Base-by-base conservation (phyloP, 805 yeast species). In the Saccharomyces kudriavzevii region DNA sequence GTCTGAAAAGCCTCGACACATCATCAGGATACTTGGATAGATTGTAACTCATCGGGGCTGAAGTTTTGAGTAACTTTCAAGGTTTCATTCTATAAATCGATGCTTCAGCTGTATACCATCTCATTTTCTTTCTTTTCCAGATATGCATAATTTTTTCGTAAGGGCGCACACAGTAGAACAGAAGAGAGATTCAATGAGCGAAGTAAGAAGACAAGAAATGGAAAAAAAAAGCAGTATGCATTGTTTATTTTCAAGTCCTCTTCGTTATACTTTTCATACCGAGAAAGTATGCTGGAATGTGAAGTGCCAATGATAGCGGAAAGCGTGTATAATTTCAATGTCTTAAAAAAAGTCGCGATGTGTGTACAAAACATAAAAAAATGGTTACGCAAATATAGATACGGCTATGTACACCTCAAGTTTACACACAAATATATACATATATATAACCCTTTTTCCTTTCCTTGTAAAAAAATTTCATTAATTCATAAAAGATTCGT, bases 1-100 rank as follows among this genome's bases (percentile, higher is more conserved):
- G 84, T 70, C 61, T 73, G 62, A 63, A 80, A 5, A 79, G 67
- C 47, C 64, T 65, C 30, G 69, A 57, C 11, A 75, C 71, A 53
- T 77, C 79, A 4, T 77, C 56, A 26, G 74, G 68, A 53, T 65
- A 70, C 51, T 68, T 72, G 5, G 75, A 67, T 2, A 69, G 61
- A 45, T 68, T 71, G 9, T 35, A 35, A 35, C 13, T 35, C 43
- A 35, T 35, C 43, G 9, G 17, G 24, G 11, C 8, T 8, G 4
- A 20, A 13, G 43, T 35, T 2, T 17, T 17, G 22, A 4, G 3
- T 35, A 17, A 2, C 17, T 35, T 35, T n/a, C 17, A 2, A 17
- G 11, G 11, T 8, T n/a, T 35, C 43, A 1, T 35, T 17, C 4
- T 24, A 2, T 17, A 11, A 17, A 0, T 35, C 43, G 43, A 35